Conservation (phyloP, 116 monocot species). For the Thalassia testudinum region DNA sequence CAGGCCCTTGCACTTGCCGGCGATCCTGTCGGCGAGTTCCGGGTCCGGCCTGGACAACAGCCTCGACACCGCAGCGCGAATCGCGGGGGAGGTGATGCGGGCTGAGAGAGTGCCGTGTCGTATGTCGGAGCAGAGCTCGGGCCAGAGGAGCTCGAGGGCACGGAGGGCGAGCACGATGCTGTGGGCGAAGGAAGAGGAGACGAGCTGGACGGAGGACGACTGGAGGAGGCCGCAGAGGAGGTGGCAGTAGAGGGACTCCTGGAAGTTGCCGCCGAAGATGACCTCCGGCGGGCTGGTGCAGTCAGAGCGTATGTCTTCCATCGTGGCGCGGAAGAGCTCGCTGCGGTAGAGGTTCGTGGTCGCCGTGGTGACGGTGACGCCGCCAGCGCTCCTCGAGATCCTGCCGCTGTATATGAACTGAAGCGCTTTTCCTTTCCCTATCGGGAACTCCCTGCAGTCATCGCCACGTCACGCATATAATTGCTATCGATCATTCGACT, state of each 20-base stretch:
- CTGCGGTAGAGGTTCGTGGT: slow-evolving; percentile 56
- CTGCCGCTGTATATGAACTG: slow-evolving; percentile 70
- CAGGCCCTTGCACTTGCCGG: slow-evolving; percentile 27
- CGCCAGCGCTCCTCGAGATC: slow-evolving; percentile 32
- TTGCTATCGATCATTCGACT: neutral
- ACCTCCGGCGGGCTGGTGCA: slow-evolving; percentile 57
- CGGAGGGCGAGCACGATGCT: slow-evolving; percentile 61
- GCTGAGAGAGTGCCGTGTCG: slow-evolving; percentile 47
- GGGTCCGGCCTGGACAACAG: slow-evolving; percentile 36
- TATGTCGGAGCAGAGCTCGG: slow-evolving; percentile 51
- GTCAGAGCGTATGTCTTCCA: slow-evolving; percentile 32
- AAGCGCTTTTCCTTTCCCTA: slow-evolving; percentile 52
- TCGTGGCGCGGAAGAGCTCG: slow-evolving; percentile 14
- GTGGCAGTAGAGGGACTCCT: slow-evolving; percentile 68
- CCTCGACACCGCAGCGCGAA: slow-evolving; percentile 46
- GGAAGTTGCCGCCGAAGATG: slow-evolving; percentile 46
- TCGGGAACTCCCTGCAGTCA: slow-evolving; percentile 49
- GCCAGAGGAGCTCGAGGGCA: slow-evolving; percentile 58
- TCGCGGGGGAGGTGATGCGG: slow-evolving; percentile 41
- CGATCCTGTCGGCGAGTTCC: slow-evolving; percentile 34
- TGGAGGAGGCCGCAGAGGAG: slow-evolving; percentile 56
- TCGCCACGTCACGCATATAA: no score
- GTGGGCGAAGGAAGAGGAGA: slow-evolving; percentile 66
- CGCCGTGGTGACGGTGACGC: slow-evolving; percentile 41
- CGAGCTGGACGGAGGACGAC: slow-evolving; percentile 37